Evolutionary conservation across 306 rosid species (phyloP), one percentile per base, ranked within the genome.

Genomic region (Citrullus colocynthis): DNA sequence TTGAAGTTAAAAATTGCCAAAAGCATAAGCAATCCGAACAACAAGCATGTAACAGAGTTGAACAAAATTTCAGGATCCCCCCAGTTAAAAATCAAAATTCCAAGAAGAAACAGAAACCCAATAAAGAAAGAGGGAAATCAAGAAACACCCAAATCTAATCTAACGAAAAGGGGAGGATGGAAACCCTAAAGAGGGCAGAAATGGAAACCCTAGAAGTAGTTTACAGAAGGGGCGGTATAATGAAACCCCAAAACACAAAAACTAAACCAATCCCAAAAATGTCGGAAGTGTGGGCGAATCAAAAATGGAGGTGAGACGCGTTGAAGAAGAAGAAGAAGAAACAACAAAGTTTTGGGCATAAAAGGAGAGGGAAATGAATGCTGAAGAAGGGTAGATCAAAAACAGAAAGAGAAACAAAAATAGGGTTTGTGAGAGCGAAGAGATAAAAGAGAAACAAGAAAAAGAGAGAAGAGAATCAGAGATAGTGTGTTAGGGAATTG

Each of bases 211-310:
- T 56, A 69, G 75, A 76, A 36, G 81, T 30, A 42, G 77, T 76
- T 56, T 44, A 69, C 21, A 67, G 45, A 78, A 52, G 65, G 82
- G 75, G 20, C 75, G 51, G 80, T 86, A 85, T 70, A 42, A 82
- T 78, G 85, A 81, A 82, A 86, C 85, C 88, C 97, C 91, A 82
- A 82, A 86, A 52, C 54, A 67, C 51, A 41, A 45, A 78, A 75
- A 80, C 79, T 21, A 76, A 77, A 45, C 76, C 57, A 90, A 87
- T 86, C 88, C 84, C 82, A 81, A 58, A 44, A 85, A 55, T 78
- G 86, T 30, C n/a, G 76, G 90, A 70, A 83, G 87, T 76, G 83
- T 75, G 80, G 84, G 83, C 78, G 71, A 93, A 88, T 84, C 88
- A 86, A 2, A 86, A 80, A 72, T 81, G 74, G 78, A 42, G 83